Percentiles rank a stretch among this genome's conserved stretches.
phyloP scores from a whole-genome alignment of 2,329 filamentous ascomycete species.

The Neonectria punicea region DNA sequence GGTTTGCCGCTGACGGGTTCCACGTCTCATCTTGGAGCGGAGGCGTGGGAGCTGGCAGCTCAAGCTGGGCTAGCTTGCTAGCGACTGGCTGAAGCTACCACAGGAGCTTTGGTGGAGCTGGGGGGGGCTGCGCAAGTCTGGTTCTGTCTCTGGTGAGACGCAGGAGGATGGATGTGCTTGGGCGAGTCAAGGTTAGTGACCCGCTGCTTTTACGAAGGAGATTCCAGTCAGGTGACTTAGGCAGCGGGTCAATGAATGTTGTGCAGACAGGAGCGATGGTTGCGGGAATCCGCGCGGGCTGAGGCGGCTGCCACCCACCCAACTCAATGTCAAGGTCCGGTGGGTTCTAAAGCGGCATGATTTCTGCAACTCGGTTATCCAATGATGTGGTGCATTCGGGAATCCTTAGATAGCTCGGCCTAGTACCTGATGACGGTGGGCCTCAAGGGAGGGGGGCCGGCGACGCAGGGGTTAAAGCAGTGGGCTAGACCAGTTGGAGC shows the following conservation, averaged over 20 bases:
- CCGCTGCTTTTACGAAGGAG: constrained; percentile 8
- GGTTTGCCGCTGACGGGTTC: constrained; percentile 27
- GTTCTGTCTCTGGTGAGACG: constrained; percentile 39
- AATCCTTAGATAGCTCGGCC: constrained; percentile 4
- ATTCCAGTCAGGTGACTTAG: not conserved
- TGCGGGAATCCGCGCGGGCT: not conserved
- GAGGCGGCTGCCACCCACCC: not conserved
- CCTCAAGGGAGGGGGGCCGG: constrained; percentile 15
- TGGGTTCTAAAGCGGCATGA: constrained; percentile 14
- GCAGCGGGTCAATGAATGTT: not conserved
- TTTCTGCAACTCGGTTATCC: not conserved
- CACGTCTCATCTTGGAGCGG: constrained; percentile 34
- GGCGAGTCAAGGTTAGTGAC: not conserved
- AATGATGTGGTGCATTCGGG: constrained; percentile 3
- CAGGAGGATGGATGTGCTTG: constrained; percentile 22
- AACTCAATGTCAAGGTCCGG: not conserved
- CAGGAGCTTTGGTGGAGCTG: constrained; percentile 11
- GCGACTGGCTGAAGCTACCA: constrained; percentile 38
- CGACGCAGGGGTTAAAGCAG: constrained; percentile 23
- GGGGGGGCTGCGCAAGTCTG: constrained; percentile 31
- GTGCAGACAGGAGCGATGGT: not conserved
- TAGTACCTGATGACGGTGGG: constrained; percentile 23
- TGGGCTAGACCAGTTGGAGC: constrained; percentile 25
- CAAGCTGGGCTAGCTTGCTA: constrained; percentile 23
- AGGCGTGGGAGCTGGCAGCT: constrained; percentile 24